Base-by-base conservation (phyloP, 2,329 filamentous ascomycete species). In the Fusarium albosuccineum region DNA sequence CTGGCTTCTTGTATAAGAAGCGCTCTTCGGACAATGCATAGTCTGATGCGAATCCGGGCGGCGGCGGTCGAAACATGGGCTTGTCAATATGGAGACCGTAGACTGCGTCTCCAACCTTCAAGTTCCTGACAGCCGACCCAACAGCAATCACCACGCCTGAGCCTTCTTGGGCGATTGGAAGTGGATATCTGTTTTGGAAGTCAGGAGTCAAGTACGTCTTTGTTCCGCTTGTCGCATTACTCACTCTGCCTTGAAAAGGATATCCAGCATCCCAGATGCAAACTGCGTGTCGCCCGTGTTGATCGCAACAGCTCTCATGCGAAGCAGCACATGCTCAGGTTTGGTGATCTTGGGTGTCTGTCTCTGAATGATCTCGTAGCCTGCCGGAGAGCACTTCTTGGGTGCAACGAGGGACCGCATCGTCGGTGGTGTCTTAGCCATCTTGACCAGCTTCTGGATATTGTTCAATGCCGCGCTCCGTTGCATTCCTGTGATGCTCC, bases 371-470 rank as follows among this genome's bases (percentile, higher is more conserved):
- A 85, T 62, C 26, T 81, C 76, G 60, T 80, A 84, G 9, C 62
- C 73, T 1, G 71, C 71, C 1, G 83, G 82, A 5, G 62, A 66
- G 64, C 79, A 79, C 57, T 78, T 77, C 42, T 75, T 80, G 0
- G 75, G 78, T 29, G 81, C 80, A 13, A 81, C 78, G 37, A 85
- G 77, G 6, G 81, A 78, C 61, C 81, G 80, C 80, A 82, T 84
- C 2, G 76, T 82, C 6, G 64, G 41, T n/a, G 79, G 76, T 46
- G 81, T 37, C 14, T 67, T 53, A 2, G 67, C 41, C 78, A 79
- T 80, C 13, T 44, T 67, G 42, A 26, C 13, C 1, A 11, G 37
- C 9, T 1, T 8, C 9, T 3, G 11, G 5, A 5, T n/a, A 9
- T 11, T 5, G 3, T n/a, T 11, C 16, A 27, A n/a, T 16, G 52